Base-by-base conservation (phyloP, 2,329 filamentous ascomycete genomes). In the Paecilomyces dactylethromorphus region DNA sequence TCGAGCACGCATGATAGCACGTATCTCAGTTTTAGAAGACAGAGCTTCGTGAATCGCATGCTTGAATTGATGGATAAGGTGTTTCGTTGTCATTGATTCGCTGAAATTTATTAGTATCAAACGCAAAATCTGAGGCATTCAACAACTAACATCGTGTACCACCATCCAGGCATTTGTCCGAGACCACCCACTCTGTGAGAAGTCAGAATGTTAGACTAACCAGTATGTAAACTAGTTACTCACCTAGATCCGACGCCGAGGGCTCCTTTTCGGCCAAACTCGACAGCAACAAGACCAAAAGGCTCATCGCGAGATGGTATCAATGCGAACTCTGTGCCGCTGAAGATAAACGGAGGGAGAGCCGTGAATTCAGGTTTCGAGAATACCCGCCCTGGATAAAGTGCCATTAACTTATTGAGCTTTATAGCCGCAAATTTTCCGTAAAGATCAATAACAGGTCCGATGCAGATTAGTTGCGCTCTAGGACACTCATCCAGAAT, bases 271-370 rank as follows among this genome's bases (percentile, higher is more conserved):
- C 84, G 76, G 58, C 84, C 84, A 64, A 86, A 87, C 62, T 87
- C 84, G 53, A 87, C 84, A 29, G 84, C 84, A n/a, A 87, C 84
- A 29, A 87, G 74, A 53, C 84, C 84, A 63, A 87, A 87, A 1
- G 84, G 84, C 69, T 87, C 84, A 67, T 87, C 84, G 65, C 84
- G 79, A 21, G 82, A 85, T n/a, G 84, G 84, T 65, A 87, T 87
- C 15, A 87, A 74, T 5, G 83, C 83, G 61, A 87, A 87, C 58
- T 87, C 84, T n/a, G 84, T 84, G 53, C 84, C 84, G 56, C 78
- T 82, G 71, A 86, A 86, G 66, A 87, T 83, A 70, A 79, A 86
- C 0, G 82, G 82, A 15, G 84, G 84, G 6, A 87, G 75, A 15
- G 80, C 76, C 3, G 83, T 86, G 70, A 86, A 87, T 66, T 85